Base-by-base conservation (phyloP, 2,329 filamentous ascomycete genomes). In the Monosporascus cannonballus region DNA sequence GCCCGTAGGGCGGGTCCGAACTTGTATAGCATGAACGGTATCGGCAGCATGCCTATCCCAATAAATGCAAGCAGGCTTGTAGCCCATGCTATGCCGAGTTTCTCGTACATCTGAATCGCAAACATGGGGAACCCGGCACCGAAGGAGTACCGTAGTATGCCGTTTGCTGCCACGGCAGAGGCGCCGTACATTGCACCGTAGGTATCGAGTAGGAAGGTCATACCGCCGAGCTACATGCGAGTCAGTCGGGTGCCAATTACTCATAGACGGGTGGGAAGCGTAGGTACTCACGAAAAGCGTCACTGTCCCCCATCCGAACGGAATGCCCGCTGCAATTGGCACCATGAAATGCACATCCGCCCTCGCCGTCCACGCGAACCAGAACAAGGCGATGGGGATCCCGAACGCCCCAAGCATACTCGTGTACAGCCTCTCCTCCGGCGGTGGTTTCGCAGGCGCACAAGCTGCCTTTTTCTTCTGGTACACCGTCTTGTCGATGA, bases 81-180 rank as follows among this genome's bases (percentile, higher is more conserved):
- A 44, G 86, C 89, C 88, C 87, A 91, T 71, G 89, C 86, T 51
- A 87, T 83, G 46, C 87, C 86, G 5, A 86, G 75, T 51, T 76
- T 71, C 4, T 73, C 36, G 63, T 80, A 81, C 78, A 82, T 81
- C 25, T 60, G 49, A 4, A 50, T 70, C 2, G 80, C 82, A 64
- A 85, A 85, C 2, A 85, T 69, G 1, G 81, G 82, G 67, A 85
- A 85, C 1, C 73, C 77, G 1, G 79, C 76, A 52, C 80, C 81
- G 53, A 85, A 82, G 3, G 80, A 57, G 0, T 78, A 81, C 51
- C 83, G 75, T 3, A 85, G 67, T 20, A 86, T 76, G 3, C 76
- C 73, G 60, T 79, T 90, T 47, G 86, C 87, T 2, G 89, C 88
- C 8, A 92, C 73, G 0, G 85, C 87, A 0, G 84, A 89, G 0